Evolutionary conservation across 2,329 filamentous ascomycete species (phyloP), one percentile per base, ranked within the genome.

Genomic region (Hypoxylon sp.): DNA sequence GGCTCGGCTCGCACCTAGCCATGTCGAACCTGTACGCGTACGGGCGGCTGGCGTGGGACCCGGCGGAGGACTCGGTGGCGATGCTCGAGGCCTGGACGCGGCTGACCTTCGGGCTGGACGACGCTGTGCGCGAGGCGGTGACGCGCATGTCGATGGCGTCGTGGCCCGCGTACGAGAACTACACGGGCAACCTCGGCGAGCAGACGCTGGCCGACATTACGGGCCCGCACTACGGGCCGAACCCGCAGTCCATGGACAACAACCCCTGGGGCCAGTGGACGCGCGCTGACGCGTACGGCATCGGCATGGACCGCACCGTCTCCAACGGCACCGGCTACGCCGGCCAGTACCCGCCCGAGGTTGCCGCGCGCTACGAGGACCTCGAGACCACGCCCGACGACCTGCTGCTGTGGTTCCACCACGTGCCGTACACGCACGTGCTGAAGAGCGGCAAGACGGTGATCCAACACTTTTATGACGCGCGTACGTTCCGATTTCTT

Each of bases 251-350:
- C 0, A 84, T 88, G 67, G 88, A 91, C 61, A 78, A 79, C 65
- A 90, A 89, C 63, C 81, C 82, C 2, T 90, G 85, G 85, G 88
- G 88, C 8, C 87, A 89, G 69, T 91, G 88, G 87, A 90, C 88
- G 0, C 82, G 88, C 3, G 88, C 88, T 0, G 84, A 89, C 58
- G 69, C 70, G 0, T 64, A 75, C 17, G 78, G 77, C 3, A 84
- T 91, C 51, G 88, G 88, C 0, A 91, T 91, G 88, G 88, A 91
- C 65, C 81, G 88, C 9, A 90, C 88, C 0, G 83, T 88, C 0
- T 77, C 74, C 57, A 91, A 88, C 49, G 88, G 88, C 8, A 90
- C 88, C 0, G 83, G 85, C 0, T 86, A 81, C 60, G 75, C 87
- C 0, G 86, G 86, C 0, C 86, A 90, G 65, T 91, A 91, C 67